These are phyloP conservation scores for Pythium phragmitis DNA, from an alignment of 352 stramenopile species.

Conservation along the genomic window DNA sequence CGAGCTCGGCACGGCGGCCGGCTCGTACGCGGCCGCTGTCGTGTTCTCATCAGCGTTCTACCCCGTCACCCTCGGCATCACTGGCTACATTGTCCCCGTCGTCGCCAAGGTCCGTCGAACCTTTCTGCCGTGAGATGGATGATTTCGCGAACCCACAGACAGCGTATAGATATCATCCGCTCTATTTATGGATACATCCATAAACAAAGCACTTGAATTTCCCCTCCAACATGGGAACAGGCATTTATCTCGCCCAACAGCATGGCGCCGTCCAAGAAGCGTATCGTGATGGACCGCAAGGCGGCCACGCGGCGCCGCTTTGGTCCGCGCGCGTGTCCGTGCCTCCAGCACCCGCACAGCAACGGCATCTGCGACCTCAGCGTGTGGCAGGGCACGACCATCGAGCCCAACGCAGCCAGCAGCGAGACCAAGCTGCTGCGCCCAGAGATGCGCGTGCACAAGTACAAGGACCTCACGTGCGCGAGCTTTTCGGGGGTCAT, in stretches of 20 bases:
- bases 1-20: constrained; percentile 64
- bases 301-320: constrained; percentile 2
- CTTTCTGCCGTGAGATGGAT: constrained; percentile 35
- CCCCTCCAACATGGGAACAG: background rate
- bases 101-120: constrained; percentile 59
- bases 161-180: background rate
- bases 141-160: background rate
- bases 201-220: background rate
- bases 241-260: background rate
- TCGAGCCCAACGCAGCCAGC: constrained; percentile 31
- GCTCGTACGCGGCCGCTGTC: constrained; percentile 75
- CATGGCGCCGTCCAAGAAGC: constrained; percentile 49
- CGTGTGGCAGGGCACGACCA: constrained; percentile 54
- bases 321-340: constrained; percentile 31
- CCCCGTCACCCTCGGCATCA: constrained; percentile 72
- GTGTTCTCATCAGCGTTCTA: constrained; percentile 81
- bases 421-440: constrained; percentile 35
- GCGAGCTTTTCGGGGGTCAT: constrained; percentile 37
- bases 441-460: constrained; percentile 41
- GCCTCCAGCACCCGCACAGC: constrained; percentile 27
- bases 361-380: constrained; percentile 48
- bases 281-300: constrained; percentile 30
- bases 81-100: constrained; percentile 69
- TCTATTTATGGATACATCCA: constrained; percentile 5
- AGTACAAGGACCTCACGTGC: constrained; percentile 46